Base-by-base conservation (phyloP, 768 basidiomycete genomes). In the Termitomyces sp. region DNA sequence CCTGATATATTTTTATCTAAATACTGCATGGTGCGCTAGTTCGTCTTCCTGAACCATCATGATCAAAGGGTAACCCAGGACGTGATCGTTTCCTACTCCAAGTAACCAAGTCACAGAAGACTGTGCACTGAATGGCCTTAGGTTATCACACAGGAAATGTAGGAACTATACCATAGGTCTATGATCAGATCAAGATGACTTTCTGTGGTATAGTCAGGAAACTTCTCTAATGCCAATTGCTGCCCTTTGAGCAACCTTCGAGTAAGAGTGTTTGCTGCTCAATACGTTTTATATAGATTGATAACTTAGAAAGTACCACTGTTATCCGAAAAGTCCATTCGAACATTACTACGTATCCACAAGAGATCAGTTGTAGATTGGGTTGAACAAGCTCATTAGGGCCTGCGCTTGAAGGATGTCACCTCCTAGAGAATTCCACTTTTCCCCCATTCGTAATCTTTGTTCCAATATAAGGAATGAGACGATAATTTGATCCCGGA, bases 391-490 rank as follows among this genome's bases (percentile, higher is more conserved):
- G 13, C 7, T 18, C 16, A 37, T 37, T 28, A 24, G 18, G 24
- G 36, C 37, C 6, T 52, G 36, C 16, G 26, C 37, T 28, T 29
- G 51, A 29, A 42, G n/a, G 18, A 28, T 41, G n/a, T 51, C 59
- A 15, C 52, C 51, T 6, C 29, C 59, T 28, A 60, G 28, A 31
- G 51, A 44, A 31, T 16, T 34, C 34, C 22, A 16, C 37, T 61
- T 61, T 22, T 61, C 56, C 26, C 44, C 42, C 56, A 57, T 48
- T 20, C 56, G 37, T 7, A 54, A 13, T 41, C 29, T 54, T 20
- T 61, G 60, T 42, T 61, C 56, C 2, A 57, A 15, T 7, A 57
- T 24, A 20, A 61, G n/a, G 31, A 61, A 54, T 2, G 60, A 57
- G 29, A 48, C 60, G 15, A 61, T 29, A 20, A 57, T 55, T 33